Percentiles rank a stretch among this genome's conserved stretches.
Evolutionary conservation across 2,329 filamentous ascomycete genomes (phyloP).

Genomic region (Colletotrichum gigasporum): DNA sequence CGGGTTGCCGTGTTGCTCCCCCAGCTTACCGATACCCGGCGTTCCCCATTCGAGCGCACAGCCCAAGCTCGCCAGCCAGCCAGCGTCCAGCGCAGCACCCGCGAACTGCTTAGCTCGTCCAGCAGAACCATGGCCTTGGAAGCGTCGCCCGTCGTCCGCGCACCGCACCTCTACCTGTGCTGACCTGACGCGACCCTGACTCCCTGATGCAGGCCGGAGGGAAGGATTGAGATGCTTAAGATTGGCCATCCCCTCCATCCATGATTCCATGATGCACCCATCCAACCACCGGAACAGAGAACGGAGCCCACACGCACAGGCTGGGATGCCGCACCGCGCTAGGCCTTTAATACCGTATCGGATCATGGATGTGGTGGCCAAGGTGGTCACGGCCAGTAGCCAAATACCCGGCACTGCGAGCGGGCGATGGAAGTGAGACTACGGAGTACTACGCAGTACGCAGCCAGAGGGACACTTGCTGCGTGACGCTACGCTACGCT

Average conservation of each 20-base stretch:
- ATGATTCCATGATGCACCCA: neutral
- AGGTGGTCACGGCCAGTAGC: neutral
- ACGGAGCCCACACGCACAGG: neutral
- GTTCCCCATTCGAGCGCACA: neutral
- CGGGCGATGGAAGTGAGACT: too few species aligned
- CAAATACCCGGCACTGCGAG: slow-evolving; percentile 14
- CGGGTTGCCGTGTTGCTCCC: neutral
- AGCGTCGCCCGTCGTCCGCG: slow-evolving; percentile 3
- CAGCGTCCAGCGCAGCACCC: neutral
- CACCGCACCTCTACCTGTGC: too few species aligned
- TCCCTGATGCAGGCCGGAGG: neutral
- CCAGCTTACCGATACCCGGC: neutral
- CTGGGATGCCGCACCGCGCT: slow-evolving; percentile 1
- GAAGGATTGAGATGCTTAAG: neutral
- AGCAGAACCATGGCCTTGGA: slow-evolving; percentile 19
- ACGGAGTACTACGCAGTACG: too few species aligned
- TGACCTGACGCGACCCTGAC: slow-evolving; percentile 3
- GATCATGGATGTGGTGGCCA: neutral
- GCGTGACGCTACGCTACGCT: neutral
- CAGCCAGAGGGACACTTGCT: neutral
- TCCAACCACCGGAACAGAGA: neutral
- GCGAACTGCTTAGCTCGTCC: slow-evolving; percentile 15
- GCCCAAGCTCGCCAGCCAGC: neutral
- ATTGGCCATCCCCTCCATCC: neutral
- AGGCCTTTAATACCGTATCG: neutral